phyloP scores from a whole-genome alignment of 2,329 filamentous ascomycete species.

The Fusarium guadeloupense region DNA sequence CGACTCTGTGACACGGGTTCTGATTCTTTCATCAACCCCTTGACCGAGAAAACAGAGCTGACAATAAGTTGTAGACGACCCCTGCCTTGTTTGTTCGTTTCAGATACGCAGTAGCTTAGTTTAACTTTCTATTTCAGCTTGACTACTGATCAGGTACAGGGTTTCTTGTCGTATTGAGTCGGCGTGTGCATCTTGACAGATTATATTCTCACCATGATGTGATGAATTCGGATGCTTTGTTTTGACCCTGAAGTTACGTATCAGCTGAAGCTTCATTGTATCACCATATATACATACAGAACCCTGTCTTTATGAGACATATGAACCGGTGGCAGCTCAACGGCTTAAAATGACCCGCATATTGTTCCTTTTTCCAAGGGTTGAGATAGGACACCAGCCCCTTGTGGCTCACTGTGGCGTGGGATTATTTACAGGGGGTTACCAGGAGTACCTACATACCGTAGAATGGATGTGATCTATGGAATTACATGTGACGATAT shows the following conservation, averaged over 20 bases:
- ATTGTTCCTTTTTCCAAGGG: background rate
- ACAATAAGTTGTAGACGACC: background rate
- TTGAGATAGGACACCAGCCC: slow-evolving; percentile 11
- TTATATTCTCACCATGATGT: background rate
- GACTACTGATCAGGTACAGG: too few relatives aligned
- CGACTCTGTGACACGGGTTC: too few relatives aligned
- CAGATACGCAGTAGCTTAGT: background rate
- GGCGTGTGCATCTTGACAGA: background rate
- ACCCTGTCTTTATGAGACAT: slow-evolving; percentile 22
- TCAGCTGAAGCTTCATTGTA: background rate
- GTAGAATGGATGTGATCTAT: too few relatives aligned
- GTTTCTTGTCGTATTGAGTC: background rate
- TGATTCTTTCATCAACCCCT: background rate
- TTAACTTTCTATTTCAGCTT: slow-evolving; percentile 6
- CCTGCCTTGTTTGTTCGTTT: slow-evolving; percentile 3
- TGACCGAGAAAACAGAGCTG: background rate
- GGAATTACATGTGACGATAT: slow-evolving; percentile 28
- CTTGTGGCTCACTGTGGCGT: slow-evolving; percentile 32
- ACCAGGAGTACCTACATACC: too few relatives aligned
- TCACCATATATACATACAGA: background rate
- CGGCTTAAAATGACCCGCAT: slow-evolving; percentile 22
- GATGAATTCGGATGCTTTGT: background rate
- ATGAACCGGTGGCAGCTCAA: slow-evolving; percentile 12
- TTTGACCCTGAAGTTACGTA: too few relatives aligned
- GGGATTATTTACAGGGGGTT: slow-evolving; percentile 1